phyloP scores from a whole-genome alignment of 257 asterid species.

The Lycium ferocissimum region DNA sequence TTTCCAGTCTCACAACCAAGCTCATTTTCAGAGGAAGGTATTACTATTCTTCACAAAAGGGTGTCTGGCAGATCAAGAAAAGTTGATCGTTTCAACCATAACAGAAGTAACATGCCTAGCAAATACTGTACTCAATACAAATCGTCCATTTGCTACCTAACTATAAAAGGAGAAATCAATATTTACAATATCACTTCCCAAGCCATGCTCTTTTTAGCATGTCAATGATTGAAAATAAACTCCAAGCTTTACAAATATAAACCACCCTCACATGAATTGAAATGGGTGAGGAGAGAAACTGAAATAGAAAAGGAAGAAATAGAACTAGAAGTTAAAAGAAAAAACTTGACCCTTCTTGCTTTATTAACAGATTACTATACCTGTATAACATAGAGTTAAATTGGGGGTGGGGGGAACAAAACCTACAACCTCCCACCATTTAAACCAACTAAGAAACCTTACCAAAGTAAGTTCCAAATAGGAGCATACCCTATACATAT shows the following conservation, averaged over 20 bases:
- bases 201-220: conserved; percentile 22
- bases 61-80: background rate
- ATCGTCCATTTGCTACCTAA: background rate
- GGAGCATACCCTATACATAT: conserved; percentile 27
- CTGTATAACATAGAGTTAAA: conserved; percentile 43
- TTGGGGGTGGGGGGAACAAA: conserved; percentile 29
- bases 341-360: conserved; percentile 25
- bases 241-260: background rate
- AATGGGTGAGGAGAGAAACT: background rate
- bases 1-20: background rate
- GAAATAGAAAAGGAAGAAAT: background rate
- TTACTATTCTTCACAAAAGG: background rate
- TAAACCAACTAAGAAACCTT: conserved; percentile 31
- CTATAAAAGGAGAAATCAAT: background rate
- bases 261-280: background rate
- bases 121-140: background rate
- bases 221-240: background rate
- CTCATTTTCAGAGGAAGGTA: background rate
- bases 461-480: conserved; percentile 36
- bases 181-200: conserved; percentile 10
- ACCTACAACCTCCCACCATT: conserved; percentile 41
- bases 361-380: conserved; percentile 27
- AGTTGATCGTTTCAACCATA: background rate
- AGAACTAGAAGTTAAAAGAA: background rate
- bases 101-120: background rate